phyloP scores from a whole-genome alignment of 2,329 filamentous ascomycete species.

The Aspergillus sp. region DNA sequence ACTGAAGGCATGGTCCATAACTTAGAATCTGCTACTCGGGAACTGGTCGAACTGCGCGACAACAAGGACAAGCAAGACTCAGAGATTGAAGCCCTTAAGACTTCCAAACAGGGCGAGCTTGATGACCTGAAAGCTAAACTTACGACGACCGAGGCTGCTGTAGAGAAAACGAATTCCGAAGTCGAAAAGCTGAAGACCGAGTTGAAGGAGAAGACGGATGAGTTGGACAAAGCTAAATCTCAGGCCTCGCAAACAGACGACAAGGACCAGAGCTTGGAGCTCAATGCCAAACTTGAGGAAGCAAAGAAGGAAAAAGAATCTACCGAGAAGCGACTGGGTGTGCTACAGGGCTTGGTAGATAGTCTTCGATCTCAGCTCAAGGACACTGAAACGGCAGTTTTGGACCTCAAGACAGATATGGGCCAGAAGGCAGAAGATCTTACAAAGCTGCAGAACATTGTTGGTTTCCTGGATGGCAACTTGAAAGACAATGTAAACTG shows the following conservation, averaged over 20 bases:
- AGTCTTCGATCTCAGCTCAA: slow-evolving; percentile 51
- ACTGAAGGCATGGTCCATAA: slow-evolving; percentile 60
- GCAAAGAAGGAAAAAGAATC: slow-evolving; percentile 31
- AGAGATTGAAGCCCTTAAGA: slow-evolving; percentile 42
- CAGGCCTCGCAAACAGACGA: slow-evolving; percentile 19
- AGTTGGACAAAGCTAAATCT: slow-evolving; percentile 32
- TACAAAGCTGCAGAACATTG: slow-evolving; percentile 27
- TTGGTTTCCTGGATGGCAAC: slow-evolving; percentile 37
- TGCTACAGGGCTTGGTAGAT: slow-evolving; percentile 53
- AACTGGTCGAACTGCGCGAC: slow-evolving; percentile 55
- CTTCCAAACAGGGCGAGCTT: slow-evolving; percentile 36
- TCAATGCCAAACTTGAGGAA: slow-evolving; percentile 27
- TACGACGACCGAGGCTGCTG: slow-evolving; percentile 23
- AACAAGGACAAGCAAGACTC: slow-evolving; percentile 45
- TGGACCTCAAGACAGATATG: slow-evolving; percentile 41
- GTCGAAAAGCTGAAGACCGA: slow-evolving; percentile 32
- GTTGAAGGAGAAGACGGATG: slow-evolving; percentile 37
- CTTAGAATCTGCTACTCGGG: slow-evolving; percentile 62
- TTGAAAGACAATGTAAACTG: slow-evolving; percentile 31
- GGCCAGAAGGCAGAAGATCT: slow-evolving; percentile 32
- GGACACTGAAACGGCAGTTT: slow-evolving; percentile 48
- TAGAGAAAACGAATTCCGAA: slow-evolving; percentile 23
- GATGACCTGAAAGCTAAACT: slow-evolving; percentile 38
- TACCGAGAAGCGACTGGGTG: slow-evolving; percentile 50
- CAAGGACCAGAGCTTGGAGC: slow-evolving; percentile 16